Base-by-base conservation (phyloP, 805 yeast genomes). In the Cyberlindnera bimundalis region DNA sequence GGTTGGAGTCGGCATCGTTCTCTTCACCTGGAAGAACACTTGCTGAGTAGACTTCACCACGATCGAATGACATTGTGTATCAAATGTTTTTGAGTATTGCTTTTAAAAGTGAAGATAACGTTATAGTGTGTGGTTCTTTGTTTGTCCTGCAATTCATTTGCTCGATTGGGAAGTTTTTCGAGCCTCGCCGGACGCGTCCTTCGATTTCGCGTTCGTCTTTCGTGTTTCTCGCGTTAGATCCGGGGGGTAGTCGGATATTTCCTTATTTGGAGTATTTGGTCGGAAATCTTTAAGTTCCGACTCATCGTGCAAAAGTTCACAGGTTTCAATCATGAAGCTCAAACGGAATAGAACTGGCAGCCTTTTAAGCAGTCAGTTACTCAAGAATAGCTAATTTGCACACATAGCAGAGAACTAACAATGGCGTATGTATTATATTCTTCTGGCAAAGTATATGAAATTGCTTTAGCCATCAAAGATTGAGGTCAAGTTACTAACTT, bases 11-110 rank as follows among this genome's bases (percentile, higher is more conserved):
- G 47, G 79, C 84, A 16, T 74, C 73, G 2, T 79, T 70, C 17
- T 82, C 78, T 48, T 84, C 90, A 14, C 93, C 91, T n/a, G 93
- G 91, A 41, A 88, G 74, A 28, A 88, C 96, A 16, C 83, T 81
- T 4, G 97, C 90, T 35, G 82, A 71, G 56, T 74, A 84, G 3
- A 76, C 69, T 41, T 80, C 90, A 14, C 85, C 76, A 30, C 58
- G 51, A 29, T 57, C 60, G 29, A 48, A 54, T 14, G 59, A 54
- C 59, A 56, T 56, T 26, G 18, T 29, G 19, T 7, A 20, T 28
- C 25, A 32, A 20, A 4, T 25, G 25, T 27, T 16, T 13, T 14
- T 9, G 12, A 14, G 17, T 28, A 28, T 28, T 15, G 11, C 10
- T 10, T 7, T 7, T 21, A 7, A 7, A 10, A 10, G 24, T 18